phyloP scores from a whole-genome alignment of 192 early-diverging fungal genomes.

The Phycomyces nitens region DNA sequence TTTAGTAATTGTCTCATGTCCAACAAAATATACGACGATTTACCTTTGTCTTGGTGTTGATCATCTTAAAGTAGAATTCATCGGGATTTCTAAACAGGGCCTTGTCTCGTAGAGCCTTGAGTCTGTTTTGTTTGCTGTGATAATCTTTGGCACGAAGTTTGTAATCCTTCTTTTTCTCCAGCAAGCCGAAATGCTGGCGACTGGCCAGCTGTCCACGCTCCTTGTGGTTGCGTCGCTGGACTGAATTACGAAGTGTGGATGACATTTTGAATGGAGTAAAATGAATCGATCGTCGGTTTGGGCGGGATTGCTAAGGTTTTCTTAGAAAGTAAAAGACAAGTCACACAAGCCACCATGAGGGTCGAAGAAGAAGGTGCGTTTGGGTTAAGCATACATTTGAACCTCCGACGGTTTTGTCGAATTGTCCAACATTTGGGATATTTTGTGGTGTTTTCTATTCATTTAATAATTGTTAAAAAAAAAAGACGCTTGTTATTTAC shows the following conservation, averaged over 20 bases:
- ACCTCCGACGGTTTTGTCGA: too few relatives aligned
- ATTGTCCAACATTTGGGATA: too few relatives aligned
- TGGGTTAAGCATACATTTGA: too few relatives aligned
- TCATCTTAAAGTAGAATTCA: conserved; percentile 99
- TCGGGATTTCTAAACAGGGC: conserved; percentile 89
- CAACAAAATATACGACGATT: not conserved
- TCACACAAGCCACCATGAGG: not conserved
- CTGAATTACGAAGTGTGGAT: conserved; percentile 76
- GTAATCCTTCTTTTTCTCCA: conserved; percentile 99
- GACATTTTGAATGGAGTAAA: not conserved
- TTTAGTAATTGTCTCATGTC: not conserved
- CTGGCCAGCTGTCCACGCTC: conserved; percentile 76
- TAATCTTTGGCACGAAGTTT: conserved; percentile 89
- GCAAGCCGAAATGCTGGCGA: conserved; percentile 67
- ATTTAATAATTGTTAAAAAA: too few relatives aligned
- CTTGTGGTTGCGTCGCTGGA: conserved; percentile 83
- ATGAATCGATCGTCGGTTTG: not conserved
- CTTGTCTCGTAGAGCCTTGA: conserved; percentile 84
- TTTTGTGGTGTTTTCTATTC: too few relatives aligned
- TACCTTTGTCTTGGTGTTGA: conserved; percentile 77
- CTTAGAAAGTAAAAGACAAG: not conserved
- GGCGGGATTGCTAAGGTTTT: not conserved
- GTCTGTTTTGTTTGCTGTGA: conserved; percentile 77
- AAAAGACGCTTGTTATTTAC: too few relatives aligned
- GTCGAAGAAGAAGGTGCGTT: not conserved